Conservation (phyloP, 2,329 filamentous ascomycete genomes). For the Mycosphaerella sp. region DNA sequence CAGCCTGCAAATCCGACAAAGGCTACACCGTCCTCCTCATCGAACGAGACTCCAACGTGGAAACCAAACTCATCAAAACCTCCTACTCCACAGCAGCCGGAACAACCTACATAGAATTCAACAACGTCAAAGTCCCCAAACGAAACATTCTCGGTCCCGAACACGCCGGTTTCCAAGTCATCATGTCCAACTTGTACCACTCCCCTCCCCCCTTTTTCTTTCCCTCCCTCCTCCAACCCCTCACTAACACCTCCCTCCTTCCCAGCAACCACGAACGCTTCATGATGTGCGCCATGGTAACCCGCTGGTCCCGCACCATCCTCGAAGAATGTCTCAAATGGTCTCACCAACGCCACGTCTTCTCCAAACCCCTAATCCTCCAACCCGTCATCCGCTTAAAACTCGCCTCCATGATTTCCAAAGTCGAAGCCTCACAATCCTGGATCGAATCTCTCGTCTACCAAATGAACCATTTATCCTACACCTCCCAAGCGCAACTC, state of each 20-base stretch:
- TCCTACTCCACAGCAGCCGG: slow-evolving; percentile 73
- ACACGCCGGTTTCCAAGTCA: slow-evolving; percentile 78
- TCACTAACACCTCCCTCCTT: background rate
- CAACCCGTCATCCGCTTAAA: slow-evolving; percentile 41
- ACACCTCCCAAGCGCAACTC: slow-evolving; percentile 65
- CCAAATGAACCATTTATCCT: slow-evolving; percentile 82
- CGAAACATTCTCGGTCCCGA: slow-evolving; percentile 73
- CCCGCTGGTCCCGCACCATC: slow-evolving; percentile 60
- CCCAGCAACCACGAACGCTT: slow-evolving; percentile 29
- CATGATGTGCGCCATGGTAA: slow-evolving; percentile 47
- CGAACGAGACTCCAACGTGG: slow-evolving; percentile 64
- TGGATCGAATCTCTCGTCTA: slow-evolving; percentile 81
- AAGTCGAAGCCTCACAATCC: slow-evolving; percentile 73
- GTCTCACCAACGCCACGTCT: slow-evolving; percentile 79
- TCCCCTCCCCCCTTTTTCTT: too few species aligned
- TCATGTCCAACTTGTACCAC: slow-evolving; percentile 68
- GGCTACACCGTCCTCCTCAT: slow-evolving; percentile 73
- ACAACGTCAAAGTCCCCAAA: slow-evolving; percentile 78
- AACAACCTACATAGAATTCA: slow-evolving; percentile 73
- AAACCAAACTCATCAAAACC: slow-evolving; percentile 73
- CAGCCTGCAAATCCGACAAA: slow-evolving; percentile 70
- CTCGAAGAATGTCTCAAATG: slow-evolving; percentile 84
- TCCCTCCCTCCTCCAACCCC: background rate
- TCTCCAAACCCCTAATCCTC: slow-evolving; percentile 73
- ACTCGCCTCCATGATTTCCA: slow-evolving; percentile 79